Evolutionary conservation across 352 stramenopile genomes (phyloP).

Genomic region (Phytophthora pini): DNA sequence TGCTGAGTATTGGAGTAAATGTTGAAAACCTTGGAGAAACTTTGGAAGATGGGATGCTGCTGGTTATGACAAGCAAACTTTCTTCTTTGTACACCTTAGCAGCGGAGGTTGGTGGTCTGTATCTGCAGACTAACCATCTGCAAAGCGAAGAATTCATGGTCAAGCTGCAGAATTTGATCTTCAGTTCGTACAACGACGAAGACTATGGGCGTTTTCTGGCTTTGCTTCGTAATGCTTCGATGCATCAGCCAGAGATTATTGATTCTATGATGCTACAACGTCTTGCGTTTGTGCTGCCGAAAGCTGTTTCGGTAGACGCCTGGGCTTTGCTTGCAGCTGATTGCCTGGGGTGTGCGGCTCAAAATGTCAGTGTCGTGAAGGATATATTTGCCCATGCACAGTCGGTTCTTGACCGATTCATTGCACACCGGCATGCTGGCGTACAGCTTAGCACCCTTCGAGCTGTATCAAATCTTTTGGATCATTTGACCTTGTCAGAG

Average conservation of each 20-base stretch:
- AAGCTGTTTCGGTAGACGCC: constrained; percentile 57
- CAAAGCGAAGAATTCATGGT: constrained; percentile 34
- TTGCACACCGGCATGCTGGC: constrained; percentile 54
- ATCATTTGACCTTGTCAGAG: constrained; percentile 34
- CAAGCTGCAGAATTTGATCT: constrained; percentile 51
- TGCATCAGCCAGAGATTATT: constrained; percentile 62
- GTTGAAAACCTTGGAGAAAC: constrained; percentile 29
- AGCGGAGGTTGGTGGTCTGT: constrained; percentile 69
- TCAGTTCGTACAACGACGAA: constrained; percentile 63
- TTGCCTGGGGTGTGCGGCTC: constrained; percentile 48
- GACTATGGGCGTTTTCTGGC: constrained; percentile 73
- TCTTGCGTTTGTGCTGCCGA: constrained; percentile 70
- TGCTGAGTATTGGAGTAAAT: constrained; percentile 45
- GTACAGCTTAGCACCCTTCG: constrained; percentile 59
- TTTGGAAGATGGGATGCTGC: constrained; percentile 60
- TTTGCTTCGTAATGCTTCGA: constrained; percentile 65
- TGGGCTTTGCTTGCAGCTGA: constrained; percentile 67
- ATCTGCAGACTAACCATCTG: constrained; percentile 30
- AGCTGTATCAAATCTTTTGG: constrained; percentile 48
- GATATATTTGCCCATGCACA: constrained; percentile 63
- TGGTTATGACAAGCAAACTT: constrained; percentile 54
- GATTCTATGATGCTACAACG: constrained; percentile 78
- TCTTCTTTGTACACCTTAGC: constrained; percentile 63
- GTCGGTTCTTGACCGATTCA: constrained; percentile 51
- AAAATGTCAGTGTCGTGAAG: constrained; percentile 41